Conservation (phyloP, 148 eudicot genomes). For the Amaranthus palmeri region DNA sequence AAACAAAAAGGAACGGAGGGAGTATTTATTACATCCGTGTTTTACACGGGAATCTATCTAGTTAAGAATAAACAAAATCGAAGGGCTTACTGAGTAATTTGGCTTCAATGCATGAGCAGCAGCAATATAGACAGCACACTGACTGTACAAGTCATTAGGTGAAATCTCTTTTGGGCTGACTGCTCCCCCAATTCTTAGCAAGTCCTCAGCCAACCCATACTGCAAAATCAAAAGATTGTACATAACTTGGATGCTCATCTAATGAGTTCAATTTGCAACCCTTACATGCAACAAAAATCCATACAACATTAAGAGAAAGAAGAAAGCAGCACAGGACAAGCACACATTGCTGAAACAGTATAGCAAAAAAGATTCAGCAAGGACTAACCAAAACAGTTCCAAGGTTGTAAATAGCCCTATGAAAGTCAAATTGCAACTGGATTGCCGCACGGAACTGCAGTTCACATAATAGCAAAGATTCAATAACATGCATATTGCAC, state of each 20-base stretch:
- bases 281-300: background rate
- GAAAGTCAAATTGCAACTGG: constrained; percentile 91
- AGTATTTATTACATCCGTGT: no score
- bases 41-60: no score
- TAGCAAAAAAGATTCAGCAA: background rate
- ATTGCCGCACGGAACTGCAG: constrained; percentile 92
- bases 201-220: constrained; percentile 98
- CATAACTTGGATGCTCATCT: background rate
- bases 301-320: background rate
- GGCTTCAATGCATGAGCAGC: constrained; percentile 96
- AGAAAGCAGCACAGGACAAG: background rate
- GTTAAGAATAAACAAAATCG: background rate
- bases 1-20: no score
- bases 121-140: constrained; percentile 85
- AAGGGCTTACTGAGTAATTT: constrained; percentile 59
- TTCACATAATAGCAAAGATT: constrained; percentile 11
- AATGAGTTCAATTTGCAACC: background rate
- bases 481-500: background rate
- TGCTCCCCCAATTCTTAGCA: constrained; percentile 66
- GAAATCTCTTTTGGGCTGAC: constrained; percentile 47
- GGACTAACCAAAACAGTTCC: constrained; percentile 91
- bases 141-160: constrained; percentile 75
- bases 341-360: constrained; percentile 3
- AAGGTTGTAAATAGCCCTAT: constrained; percentile 94
- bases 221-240: constrained; percentile 35